Evolutionary conservation across 75 land plant species (phyloP), one percentile per base, ranked within the genome.

Genomic region (Cunninghamia lanceolata): DNA sequence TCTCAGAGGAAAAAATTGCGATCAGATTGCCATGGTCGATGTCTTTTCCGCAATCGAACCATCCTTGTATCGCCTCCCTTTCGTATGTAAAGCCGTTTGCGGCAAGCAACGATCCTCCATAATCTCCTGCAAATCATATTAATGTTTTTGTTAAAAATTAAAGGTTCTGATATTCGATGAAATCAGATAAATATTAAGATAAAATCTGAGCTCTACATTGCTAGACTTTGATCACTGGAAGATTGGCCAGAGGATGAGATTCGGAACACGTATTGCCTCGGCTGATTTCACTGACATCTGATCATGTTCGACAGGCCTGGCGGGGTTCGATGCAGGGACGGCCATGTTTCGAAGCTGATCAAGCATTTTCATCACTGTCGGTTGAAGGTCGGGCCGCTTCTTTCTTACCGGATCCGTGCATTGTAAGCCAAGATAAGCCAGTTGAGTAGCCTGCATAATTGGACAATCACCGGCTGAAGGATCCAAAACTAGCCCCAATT

Each of bases 21-120:
- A 82, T 73, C 8, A 88, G 85, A 73, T 82, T 1, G 89, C 86
- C 89, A 88, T 83, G 21, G 89, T 87, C 10, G 89, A 88, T 28
- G 85, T 83, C 70, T 46, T 83, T 79, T 42, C 88, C 89, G 54
- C 80, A 68, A 0, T 92, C 75, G 19, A 91, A 80, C 93, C 93
- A 91, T 46, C 68, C 86, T 42, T 47, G 83, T 6, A 91, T 81
- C 4, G 90, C 90, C 54, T 89, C 89, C 21, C 59, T 82, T 63
- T 91, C 92, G 68, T 91, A 91, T 16, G 92, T 91, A 84, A 78
- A 89, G 4, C 92, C 92, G 84, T 91, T 90, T 0, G 89, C 90
- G 19, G 92, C 92, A 2, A 88, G 52, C 82, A 74, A 3, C 90
- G 92, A 82, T 91, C 88, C 53, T 86, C 83, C 90, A 91, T 91